Evolutionary conservation across 352 stramenopile species (phyloP).

Genomic region (Phytophthora constricta): DNA sequence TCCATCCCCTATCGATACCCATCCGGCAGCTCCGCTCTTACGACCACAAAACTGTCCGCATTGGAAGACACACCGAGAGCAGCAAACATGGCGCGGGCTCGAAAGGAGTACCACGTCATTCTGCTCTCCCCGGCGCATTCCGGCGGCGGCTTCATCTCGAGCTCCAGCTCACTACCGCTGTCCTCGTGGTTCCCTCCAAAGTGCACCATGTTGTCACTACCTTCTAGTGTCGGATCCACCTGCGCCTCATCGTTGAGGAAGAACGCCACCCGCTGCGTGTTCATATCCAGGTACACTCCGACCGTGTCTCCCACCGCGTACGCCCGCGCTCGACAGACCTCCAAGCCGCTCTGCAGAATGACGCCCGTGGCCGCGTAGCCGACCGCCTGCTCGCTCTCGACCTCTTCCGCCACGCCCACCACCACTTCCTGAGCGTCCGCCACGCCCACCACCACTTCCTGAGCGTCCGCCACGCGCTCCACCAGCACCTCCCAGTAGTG

Average conservation of each 20-base stretch:
- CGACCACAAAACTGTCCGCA: constrained; percentile 44
- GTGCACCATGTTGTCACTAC: constrained; percentile 21
- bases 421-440: constrained; percentile 32
- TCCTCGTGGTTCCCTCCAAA: background rate
- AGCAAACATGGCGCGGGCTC: constrained; percentile 39
- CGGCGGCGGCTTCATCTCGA: constrained; percentile 29
- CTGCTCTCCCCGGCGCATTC: constrained; percentile 4
- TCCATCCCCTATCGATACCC: constrained; percentile 36
- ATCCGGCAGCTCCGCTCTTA: constrained; percentile 27
- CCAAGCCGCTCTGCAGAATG: constrained; percentile 43
- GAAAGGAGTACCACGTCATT: constrained; percentile 34
- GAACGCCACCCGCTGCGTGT: constrained; percentile 45
- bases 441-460: constrained; percentile 41
- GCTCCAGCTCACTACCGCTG: background rate
- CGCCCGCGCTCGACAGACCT: constrained; percentile 37
- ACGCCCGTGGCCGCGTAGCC: constrained; percentile 45
- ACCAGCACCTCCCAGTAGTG: constrained; percentile 61
- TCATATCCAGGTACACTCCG: constrained; percentile 57
- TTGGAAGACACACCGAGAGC: constrained; percentile 37
- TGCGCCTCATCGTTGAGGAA: constrained; percentile 53
- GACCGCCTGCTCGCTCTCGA: constrained; percentile 36
- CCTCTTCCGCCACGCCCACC: constrained; percentile 40
- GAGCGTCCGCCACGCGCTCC: constrained; percentile 33
- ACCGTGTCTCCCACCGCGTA: constrained; percentile 50
- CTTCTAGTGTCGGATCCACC: background rate